These are phyloP conservation scores for Prorocentrum cordatum DNA, from an alignment of 169 alveolate species.

Conservation along the genomic window DNA sequence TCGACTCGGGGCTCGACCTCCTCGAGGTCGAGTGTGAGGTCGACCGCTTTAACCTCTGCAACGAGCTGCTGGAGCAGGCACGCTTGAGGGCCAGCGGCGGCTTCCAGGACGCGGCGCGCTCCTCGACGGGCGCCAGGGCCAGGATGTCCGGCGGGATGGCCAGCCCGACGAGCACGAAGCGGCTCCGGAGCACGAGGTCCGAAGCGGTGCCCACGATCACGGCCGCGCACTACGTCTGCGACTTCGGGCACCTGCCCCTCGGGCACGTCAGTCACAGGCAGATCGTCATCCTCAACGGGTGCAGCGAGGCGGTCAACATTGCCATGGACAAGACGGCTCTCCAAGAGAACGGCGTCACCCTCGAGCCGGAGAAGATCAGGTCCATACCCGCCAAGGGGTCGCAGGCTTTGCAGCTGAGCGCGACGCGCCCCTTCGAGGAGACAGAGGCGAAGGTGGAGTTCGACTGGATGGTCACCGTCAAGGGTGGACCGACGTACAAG, in stretches of 20 bases:
- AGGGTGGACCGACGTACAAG: too few relatives aligned
- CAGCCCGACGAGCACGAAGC: neutral
- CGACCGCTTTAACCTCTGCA: conserved; percentile 45
- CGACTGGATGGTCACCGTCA: too few relatives aligned
- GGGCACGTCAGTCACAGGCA: conserved; percentile 46
- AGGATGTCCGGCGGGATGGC: neutral
- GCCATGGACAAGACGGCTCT: too few relatives aligned
- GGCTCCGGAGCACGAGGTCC: too few relatives aligned
- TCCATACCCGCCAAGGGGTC: too few relatives aligned
- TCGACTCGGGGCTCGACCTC: neutral
- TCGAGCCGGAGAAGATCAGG: too few relatives aligned
- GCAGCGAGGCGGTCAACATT: too few relatives aligned
- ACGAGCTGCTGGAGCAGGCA: neutral
- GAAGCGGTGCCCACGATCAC: neutral
- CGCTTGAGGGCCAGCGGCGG: neutral
- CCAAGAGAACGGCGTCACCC: too few relatives aligned
- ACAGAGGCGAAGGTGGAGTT: too few relatives aligned
- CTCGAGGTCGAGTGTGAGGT: conserved; percentile 37
- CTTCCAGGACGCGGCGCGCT: conserved; percentile 9
- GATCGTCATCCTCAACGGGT: too few relatives aligned
- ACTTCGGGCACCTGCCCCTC: conserved; percentile 31
- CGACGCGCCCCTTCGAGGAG: too few relatives aligned
- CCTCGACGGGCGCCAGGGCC: neutral
- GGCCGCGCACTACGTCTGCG: conserved; percentile 25
- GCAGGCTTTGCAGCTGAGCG: too few relatives aligned